Evolutionary conservation across 2,329 filamentous ascomycete species (phyloP).

Genomic region (Alternaria sp.): DNA sequence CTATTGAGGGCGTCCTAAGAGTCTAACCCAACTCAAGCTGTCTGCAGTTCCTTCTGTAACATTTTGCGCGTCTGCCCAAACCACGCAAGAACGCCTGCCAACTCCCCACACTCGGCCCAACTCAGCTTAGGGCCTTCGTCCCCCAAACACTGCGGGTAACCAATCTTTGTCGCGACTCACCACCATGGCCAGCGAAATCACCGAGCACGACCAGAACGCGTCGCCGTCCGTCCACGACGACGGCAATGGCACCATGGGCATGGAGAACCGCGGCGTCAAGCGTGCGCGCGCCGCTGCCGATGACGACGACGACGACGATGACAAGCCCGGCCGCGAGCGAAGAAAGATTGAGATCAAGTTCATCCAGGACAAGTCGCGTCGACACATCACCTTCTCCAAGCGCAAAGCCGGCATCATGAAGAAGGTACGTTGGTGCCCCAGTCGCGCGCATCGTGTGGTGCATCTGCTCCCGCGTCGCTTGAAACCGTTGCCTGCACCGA

Average conservation of each 20-base stretch:
- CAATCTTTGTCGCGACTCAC: constrained; percentile 30
- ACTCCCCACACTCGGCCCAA: constrained; percentile 46
- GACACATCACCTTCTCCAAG: constrained; percentile 99
- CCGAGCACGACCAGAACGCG: constrained; percentile 59
- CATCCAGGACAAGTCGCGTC: constrained; percentile 98
- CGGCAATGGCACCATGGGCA: constrained; percentile 57
- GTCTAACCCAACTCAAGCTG: constrained; percentile 39
- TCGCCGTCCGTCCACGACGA: constrained; percentile 60
- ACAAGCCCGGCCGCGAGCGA: constrained; percentile 96
- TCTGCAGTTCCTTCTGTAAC: constrained; percentile 37
- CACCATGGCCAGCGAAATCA: constrained; percentile 56
- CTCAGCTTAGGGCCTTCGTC: constrained; percentile 48
- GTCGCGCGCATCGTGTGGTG: not conserved
- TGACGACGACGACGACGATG: constrained; percentile 96
- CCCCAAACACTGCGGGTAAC: constrained; percentile 43
- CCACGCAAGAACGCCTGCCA: constrained; percentile 16
- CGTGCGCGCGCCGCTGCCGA: constrained; percentile 81
- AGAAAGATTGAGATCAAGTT: constrained; percentile 99
- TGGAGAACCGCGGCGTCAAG: constrained; percentile 80
- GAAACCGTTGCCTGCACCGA: constrained; percentile 28
- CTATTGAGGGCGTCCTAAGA: constrained; percentile 43
- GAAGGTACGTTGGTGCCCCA: constrained; percentile 75
- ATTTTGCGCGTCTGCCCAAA: constrained; percentile 35
- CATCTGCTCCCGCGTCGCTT: constrained; percentile 37
- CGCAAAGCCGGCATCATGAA: constrained; percentile 99